A percentile compares a stretch with the other conserved stretches of the same genome.
Evolutionary conservation across 768 basidiomycete genomes (phyloP).

Genomic region (Podaxis mareebaensis): DNA sequence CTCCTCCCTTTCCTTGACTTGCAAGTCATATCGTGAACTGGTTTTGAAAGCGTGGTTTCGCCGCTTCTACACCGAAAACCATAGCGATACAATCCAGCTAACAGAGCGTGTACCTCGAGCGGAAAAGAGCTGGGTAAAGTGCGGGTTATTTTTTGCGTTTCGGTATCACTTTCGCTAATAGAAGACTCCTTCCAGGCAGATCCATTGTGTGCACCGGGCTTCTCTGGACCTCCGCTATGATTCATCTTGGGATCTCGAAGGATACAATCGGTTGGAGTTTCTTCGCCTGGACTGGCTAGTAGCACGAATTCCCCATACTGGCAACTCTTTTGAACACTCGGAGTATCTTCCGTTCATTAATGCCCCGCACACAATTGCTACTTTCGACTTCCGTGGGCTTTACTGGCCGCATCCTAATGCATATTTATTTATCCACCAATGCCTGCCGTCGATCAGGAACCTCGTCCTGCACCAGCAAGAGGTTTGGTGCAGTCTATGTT

Average conservation of each 20-base stretch:
- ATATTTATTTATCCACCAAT: background rate
- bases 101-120: background rate
- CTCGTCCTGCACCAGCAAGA: background rate
- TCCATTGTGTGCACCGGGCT: background rate
- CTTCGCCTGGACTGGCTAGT: conserved; percentile 3
- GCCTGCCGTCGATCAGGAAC: background rate
- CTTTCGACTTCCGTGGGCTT: background rate
- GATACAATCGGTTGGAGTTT: background rate
- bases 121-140: conserved; percentile 5
- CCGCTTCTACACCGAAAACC: conserved; percentile 3
- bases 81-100: background rate
- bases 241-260: conserved; percentile 1
- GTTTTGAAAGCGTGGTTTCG: conserved; percentile 14
- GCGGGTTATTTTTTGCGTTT: background rate
- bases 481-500: conserved; percentile 14
- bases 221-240: background rate
- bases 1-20: conserved; percentile 3
- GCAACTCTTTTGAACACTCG: background rate
- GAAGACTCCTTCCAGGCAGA: background rate
- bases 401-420: background rate
- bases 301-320: background rate
- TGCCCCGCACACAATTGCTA: background rate
- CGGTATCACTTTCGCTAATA: background rate
- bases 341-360: background rate
- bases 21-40: conserved; percentile 9